phyloP scores from a whole-genome alignment of 208 protist species.

The Trypanosoma lewisi region DNA sequence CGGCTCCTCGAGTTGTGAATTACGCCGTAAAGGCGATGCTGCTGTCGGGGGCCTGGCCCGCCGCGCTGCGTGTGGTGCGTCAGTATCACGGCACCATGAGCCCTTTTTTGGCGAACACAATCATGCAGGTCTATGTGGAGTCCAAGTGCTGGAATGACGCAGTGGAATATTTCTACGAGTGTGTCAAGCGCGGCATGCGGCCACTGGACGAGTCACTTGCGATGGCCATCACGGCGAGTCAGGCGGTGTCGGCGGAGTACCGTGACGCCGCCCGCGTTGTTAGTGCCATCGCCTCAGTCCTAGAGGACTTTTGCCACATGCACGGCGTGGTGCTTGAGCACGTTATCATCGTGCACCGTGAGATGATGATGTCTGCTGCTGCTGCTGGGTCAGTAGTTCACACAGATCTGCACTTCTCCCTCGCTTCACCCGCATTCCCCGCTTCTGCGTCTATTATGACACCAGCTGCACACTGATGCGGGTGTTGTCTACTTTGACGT shows the following conservation, averaged over 20 bases:
- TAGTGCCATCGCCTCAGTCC: slow-evolving; percentile 55
- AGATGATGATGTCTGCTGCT: no score
- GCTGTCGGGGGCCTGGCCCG: slow-evolving; percentile 45
- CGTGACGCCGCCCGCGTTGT: slow-evolving; percentile 54
- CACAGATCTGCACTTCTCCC: neutral
- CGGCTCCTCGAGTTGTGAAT: slow-evolving; percentile 47
- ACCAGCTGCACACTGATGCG: no score
- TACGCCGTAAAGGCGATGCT: slow-evolving; percentile 45
- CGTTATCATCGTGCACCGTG: slow-evolving; percentile 61
- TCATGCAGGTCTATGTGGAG: slow-evolving; percentile 53
- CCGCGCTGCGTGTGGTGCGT: slow-evolving; percentile 49
- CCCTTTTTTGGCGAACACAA: slow-evolving; percentile 49
- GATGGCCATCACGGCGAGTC: slow-evolving; percentile 62
- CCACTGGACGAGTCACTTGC: slow-evolving; percentile 58
- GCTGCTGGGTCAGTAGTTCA: neutral
- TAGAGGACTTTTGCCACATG: slow-evolving; percentile 78
- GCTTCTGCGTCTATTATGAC: no score
- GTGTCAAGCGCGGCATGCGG: slow-evolving; percentile 47
- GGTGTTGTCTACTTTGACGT: no score
- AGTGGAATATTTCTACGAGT: slow-evolving; percentile 72
- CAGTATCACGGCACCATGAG: slow-evolving; percentile 46
- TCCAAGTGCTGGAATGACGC: slow-evolving; percentile 59
- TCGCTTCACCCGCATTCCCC: slow-evolving; percentile 6
- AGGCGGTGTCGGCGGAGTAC: slow-evolving; percentile 64
- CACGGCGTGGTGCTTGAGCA: slow-evolving; percentile 69